Conservation (phyloP, 2,329 filamentous ascomycete genomes). For the Harringtonia lauricola region DNA sequence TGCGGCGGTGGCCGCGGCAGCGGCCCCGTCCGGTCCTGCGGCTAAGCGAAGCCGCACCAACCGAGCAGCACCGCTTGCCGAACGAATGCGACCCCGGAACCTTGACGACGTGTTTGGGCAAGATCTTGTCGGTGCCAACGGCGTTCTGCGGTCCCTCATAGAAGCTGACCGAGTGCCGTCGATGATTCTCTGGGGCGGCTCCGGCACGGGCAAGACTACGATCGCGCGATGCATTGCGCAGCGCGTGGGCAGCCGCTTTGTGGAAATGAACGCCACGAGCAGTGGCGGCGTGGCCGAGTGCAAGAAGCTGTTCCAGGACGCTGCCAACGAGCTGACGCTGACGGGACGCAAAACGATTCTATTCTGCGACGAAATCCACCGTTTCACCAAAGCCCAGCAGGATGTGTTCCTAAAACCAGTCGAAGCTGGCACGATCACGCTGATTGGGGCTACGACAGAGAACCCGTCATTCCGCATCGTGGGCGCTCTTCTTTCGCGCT, state of each 20-base stretch:
- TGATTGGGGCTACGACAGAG: conserved; percentile 94
- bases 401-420: conserved; percentile 91
- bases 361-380: conserved; percentile 94
- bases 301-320: conserved; percentile 84
- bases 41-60: conserved; percentile 58
- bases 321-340: conserved; percentile 64
- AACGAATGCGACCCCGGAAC: conserved; percentile 79
- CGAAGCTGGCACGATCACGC: conserved; percentile 77
- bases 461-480: conserved; percentile 94
- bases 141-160: conserved; percentile 79
- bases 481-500: conserved; percentile 75
- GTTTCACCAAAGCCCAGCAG: conserved; percentile 86
- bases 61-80: conserved; percentile 72
- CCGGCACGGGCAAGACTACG: conserved; percentile 78
- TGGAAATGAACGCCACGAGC: conserved; percentile 91
- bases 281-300: conserved; percentile 81
- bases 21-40: conserved; percentile 20
- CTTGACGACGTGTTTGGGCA: conserved; percentile 86
- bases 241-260: conserved; percentile 72
- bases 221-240: conserved; percentile 85
- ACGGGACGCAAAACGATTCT: conserved; percentile 89
- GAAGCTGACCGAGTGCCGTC: conserved; percentile 78
- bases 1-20: not conserved
- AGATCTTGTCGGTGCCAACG: conserved; percentile 73
- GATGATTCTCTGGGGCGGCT: conserved; percentile 87